Percentiles rank a stretch among this genome's conserved stretches.
phyloP scores from a whole-genome alignment of 2,329 filamentous ascomycete genomes.

The Fusarium camptoceras region DNA sequence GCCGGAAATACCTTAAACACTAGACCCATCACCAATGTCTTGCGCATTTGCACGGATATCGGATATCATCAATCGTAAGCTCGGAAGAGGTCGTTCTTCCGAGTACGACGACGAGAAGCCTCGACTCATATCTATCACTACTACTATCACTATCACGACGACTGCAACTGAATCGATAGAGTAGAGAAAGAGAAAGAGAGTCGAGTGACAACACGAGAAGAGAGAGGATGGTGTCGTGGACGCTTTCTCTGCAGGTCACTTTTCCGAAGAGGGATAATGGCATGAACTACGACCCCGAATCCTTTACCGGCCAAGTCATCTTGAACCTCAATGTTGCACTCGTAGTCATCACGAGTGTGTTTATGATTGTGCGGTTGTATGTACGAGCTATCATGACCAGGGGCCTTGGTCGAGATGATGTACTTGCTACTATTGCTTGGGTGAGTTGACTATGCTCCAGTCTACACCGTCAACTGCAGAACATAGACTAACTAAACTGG shows the following conservation, averaged over 20 bases:
- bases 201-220: too few species aligned
- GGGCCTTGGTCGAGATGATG: conserved; percentile 39
- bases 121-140: conserved; percentile 33
- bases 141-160: conserved; percentile 35
- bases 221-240: conserved; percentile 15
- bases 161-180: conserved; percentile 12
- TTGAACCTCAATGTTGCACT: conserved; percentile 37
- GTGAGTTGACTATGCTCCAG: conserved; percentile 17
- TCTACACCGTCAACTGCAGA: not conserved
- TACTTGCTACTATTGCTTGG: conserved; percentile 37
- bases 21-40: conserved; percentile 22
- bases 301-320: conserved; percentile 22
- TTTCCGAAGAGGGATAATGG: not conserved
- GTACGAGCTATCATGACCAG: conserved; percentile 37
- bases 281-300: not conserved
- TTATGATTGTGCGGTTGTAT: conserved; percentile 37
- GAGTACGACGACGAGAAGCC: conserved; percentile 27
- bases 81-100: conserved; percentile 30
- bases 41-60: conserved; percentile 35
- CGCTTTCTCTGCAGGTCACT: not conserved
- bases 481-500: conserved; percentile 1
- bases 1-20: not conserved
- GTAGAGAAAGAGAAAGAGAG: not conserved
- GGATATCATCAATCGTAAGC: conserved; percentile 36
- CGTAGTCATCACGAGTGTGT: conserved; percentile 34